These are phyloP conservation scores for Xylaria sp. DNA, from an alignment of 2,329 filamentous ascomycete genomes.

Conservation along the genomic window DNA sequence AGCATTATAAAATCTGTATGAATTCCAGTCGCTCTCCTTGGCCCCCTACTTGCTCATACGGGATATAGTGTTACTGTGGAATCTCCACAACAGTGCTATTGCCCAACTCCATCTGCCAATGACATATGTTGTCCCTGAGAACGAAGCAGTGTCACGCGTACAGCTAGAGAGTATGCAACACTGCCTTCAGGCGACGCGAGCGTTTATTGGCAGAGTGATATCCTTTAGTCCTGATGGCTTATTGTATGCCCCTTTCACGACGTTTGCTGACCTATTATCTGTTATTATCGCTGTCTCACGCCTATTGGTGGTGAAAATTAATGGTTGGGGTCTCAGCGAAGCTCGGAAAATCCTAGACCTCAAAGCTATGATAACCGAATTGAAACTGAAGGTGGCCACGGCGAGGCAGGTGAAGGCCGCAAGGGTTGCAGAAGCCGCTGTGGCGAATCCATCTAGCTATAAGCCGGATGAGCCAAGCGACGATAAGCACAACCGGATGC, in stretches of 20 bases:
- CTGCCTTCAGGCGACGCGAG: constrained; percentile 44
- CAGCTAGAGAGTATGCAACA: constrained; percentile 43
- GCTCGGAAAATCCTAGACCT: constrained; percentile 37
- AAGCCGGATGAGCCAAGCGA: constrained; percentile 9
- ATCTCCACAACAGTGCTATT: constrained; percentile 16
- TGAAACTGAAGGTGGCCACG: constrained; percentile 20
- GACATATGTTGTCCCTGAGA: constrained; percentile 39
- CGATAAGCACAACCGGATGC: constrained; percentile 9
- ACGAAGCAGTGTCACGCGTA: constrained; percentile 24
- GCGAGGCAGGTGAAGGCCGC: constrained; percentile 24
- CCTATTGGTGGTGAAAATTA: constrained; percentile 37
- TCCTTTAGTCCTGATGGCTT: constrained; percentile 38
- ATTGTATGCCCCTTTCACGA: constrained; percentile 35
- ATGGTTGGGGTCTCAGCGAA: constrained; percentile 37
- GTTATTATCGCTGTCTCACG: constrained; percentile 39
- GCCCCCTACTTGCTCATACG: not conserved
- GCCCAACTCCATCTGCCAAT: constrained; percentile 45
- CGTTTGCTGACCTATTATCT: constrained; percentile 36
- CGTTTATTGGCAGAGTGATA: constrained; percentile 43
- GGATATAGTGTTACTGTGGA: constrained; percentile 27
- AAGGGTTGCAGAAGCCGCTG: constrained; percentile 31
- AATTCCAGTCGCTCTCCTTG: not conserved
- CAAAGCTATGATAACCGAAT: constrained; percentile 27
- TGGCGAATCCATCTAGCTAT: constrained; percentile 17
- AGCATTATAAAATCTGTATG: constrained; percentile 39